Evolutionary conservation across 495 filamentous ascomycete genomes (phyloP), one percentile per base, ranked within the genome.

Genomic region (Penicillium chermesinum): DNA sequence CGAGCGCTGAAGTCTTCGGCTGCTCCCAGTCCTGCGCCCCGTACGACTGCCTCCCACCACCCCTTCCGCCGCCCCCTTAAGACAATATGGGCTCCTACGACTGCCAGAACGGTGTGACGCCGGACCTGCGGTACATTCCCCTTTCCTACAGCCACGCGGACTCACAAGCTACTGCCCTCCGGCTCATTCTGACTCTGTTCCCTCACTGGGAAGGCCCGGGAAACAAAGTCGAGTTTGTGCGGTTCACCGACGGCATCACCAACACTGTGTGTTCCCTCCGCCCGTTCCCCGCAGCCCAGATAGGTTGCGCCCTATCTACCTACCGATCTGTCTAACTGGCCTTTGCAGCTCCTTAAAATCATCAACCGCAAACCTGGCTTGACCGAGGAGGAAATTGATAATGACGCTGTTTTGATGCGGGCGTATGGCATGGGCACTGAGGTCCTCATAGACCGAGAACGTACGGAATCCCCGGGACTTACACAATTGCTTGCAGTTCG

Each of bases 241-340:
- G 84, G 38, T 98, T 97, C 73, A 98, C 88, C 20, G 93, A 98
- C 62, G 93, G 93, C 54, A 98, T 98, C 66, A 98, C 93, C 38
- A 98, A 98, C 67, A 96, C 91, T 50, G 84, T 87, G 68, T 51
- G 81, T 81, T n/a, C n/a, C n/a, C 55, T 38, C 39, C 38, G 17
- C 36, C 32, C 4, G 25, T 30, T 30, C 25, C 25, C 17, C 17
- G 15, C 8, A 39, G n/a, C 13, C 5, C 38, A 13, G 12, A 37
- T 41, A 42, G n/a, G n/a, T n/a, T n/a, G n/a, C n/a, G n/a, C n/a
- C n/a, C n/a, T n/a, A n/a, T n/a, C n/a, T n/a, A n/a, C n/a, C n/a
- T n/a, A n/a, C n/a, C n/a, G n/a, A n/a, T n/a, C n/a, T n/a, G n/a
- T n/a, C 61, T 74, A 59, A 71, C 59, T 20, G 13, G 25, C 19